Conservation (phyloP, 129 eudicot species). For the Flaveria linearis region DNA sequence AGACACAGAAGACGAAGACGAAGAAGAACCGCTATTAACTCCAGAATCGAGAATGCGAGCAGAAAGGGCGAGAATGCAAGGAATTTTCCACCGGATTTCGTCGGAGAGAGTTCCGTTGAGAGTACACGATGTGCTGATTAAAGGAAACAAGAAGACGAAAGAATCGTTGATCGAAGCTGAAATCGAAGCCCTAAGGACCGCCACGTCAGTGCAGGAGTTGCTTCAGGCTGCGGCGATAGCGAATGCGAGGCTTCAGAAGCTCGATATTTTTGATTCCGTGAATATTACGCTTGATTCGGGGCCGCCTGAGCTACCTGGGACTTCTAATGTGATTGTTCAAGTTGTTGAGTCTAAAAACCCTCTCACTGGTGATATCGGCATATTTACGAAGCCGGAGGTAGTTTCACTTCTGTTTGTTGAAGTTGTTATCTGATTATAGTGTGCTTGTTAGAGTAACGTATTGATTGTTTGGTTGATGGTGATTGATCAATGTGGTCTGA, state of each 20-base stretch:
- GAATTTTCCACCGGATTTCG: slow-evolving; percentile 46
- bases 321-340: slow-evolving; percentile 69
- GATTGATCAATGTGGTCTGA: too few relatives aligned
- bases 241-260: slow-evolving; percentile 53
- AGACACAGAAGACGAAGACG: slow-evolving; percentile 40
- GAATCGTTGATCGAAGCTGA: slow-evolving; percentile 69
- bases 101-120: slow-evolving; percentile 61
- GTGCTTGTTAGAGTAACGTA: too few relatives aligned
- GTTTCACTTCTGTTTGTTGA: not conserved
- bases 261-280: slow-evolving; percentile 74
- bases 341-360: slow-evolving; percentile 66
- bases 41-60: slow-evolving; percentile 32
- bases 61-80: slow-evolving; percentile 42
- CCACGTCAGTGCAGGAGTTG: slow-evolving; percentile 63
- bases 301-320: slow-evolving; percentile 80
- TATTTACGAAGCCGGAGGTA: slow-evolving; percentile 84
- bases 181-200: slow-evolving; percentile 48
- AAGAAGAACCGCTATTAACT: slow-evolving; percentile 29
- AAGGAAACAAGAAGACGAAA: slow-evolving; percentile 78
- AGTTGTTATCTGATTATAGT: not conserved
- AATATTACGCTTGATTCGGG: slow-evolving; percentile 76
- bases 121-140: slow-evolving; percentile 78
- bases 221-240: slow-evolving; percentile 66
- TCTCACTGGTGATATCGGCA: slow-evolving; percentile 62
- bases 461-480: too few relatives aligned